phyloP scores from a whole-genome alignment of 2,329 filamentous ascomycete species.

The Lecanicillium sp. region DNA sequence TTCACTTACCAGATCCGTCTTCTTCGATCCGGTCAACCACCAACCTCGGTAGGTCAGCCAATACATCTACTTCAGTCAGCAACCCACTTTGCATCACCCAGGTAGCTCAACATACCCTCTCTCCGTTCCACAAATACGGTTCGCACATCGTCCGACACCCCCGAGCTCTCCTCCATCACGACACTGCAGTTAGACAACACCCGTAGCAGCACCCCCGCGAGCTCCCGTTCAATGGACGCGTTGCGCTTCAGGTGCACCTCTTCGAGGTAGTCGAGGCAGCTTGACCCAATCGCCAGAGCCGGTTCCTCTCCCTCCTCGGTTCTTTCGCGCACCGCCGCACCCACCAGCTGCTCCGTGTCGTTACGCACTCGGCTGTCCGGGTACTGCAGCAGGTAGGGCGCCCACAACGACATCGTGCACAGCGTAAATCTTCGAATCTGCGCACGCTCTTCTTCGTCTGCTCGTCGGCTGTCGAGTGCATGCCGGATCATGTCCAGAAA shows the following conservation, averaged over 20 bases:
- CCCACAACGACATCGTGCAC: conserved; percentile 39
- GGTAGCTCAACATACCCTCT: conserved; percentile 21
- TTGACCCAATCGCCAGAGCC: conserved; percentile 35
- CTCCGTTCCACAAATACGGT: conserved; percentile 23
- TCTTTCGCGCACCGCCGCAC: conserved; percentile 36
- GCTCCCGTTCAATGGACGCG: conserved; percentile 36
- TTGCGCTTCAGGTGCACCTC: conserved; percentile 39
- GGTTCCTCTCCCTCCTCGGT: conserved; percentile 25
- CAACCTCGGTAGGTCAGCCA: conserved; percentile 46
- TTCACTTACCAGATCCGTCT: conserved; percentile 51
- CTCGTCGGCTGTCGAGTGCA: conserved; percentile 24
- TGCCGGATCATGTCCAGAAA: conserved; percentile 41
- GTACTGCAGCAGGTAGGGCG: conserved; percentile 43
- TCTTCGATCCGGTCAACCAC: conserved; percentile 53
- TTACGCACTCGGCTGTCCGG: conserved; percentile 37
- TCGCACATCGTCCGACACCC: conserved; percentile 25
- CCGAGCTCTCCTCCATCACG: conserved; percentile 33
- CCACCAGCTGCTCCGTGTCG: conserved; percentile 39
- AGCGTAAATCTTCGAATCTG: conserved; percentile 21
- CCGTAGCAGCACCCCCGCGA: conserved; percentile 36
- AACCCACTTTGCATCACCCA: neutral
- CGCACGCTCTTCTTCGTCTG: conserved; percentile 21
- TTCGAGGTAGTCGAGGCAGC: conserved; percentile 41
- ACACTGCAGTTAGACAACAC: conserved; percentile 36
- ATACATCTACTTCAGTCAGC: conserved; percentile 27